Evolutionary conservation across 768 basidiomycete species (phyloP).

Genomic region (Auricularia cornea): DNA sequence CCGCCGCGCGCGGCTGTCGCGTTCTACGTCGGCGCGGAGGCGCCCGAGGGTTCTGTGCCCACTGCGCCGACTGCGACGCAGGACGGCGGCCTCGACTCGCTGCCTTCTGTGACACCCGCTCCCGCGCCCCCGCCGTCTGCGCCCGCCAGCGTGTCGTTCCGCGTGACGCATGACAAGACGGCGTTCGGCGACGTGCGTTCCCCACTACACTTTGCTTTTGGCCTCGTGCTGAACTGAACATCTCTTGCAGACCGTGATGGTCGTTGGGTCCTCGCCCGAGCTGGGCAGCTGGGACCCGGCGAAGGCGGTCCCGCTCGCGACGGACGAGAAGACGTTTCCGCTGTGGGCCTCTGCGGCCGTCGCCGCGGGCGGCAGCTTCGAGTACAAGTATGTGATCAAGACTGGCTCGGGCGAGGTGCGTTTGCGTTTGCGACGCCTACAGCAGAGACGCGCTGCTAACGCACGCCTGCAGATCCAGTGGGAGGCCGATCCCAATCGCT

Average conservation of each 20-base stretch:
- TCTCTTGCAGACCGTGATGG: slow-evolving; percentile 45
- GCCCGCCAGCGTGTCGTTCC: slow-evolving; percentile 32
- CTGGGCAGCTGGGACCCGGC: slow-evolving; percentile 45
- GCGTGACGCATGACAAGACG: slow-evolving; percentile 44
- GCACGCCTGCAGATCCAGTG: slow-evolving; percentile 38
- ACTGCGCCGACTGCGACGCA: slow-evolving; percentile 40
- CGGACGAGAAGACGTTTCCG: slow-evolving; percentile 29
- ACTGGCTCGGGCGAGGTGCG: slow-evolving; percentile 40
- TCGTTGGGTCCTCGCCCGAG: slow-evolving; percentile 47
- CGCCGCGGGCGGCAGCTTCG: slow-evolving; percentile 39
- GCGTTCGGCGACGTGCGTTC: slow-evolving; percentile 44
- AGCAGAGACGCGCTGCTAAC: neutral
- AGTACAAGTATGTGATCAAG: slow-evolving; percentile 57
- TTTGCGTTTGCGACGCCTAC: slow-evolving; percentile 2
- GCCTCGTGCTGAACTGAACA: neutral
- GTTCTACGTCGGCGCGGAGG: neutral
- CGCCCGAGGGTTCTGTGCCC: slow-evolving; percentile 36
- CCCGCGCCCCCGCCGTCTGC: neutral
- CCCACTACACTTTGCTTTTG: neutral
- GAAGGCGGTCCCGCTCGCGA: slow-evolving; percentile 31
- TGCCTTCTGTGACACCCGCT: slow-evolving; percentile 5
- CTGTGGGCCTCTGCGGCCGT: slow-evolving; percentile 42
- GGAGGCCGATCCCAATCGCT: slow-evolving; percentile 55
- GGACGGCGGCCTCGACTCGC: slow-evolving; percentile 44
- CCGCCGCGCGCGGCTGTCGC: slow-evolving; percentile 48